Conservation (phyloP, 257 asterid genomes). For the Henckelia pumila region DNA sequence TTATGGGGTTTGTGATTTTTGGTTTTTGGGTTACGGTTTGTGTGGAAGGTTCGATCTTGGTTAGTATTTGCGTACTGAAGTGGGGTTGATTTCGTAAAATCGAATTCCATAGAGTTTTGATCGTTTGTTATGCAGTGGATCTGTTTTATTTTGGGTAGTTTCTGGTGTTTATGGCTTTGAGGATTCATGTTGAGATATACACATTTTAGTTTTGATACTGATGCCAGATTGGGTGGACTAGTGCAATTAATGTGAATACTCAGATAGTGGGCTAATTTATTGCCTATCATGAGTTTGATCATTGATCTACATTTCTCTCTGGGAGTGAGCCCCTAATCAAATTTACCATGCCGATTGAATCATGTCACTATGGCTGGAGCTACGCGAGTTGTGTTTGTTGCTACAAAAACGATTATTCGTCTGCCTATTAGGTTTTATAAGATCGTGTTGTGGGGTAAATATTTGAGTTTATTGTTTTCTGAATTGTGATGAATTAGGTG, state of each 20-base stretch:
- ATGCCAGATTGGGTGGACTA: not conserved
- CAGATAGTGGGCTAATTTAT: not conserved
- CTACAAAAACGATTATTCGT: too few species aligned
- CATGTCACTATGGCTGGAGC: too few species aligned
- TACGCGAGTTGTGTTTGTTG: too few species aligned
- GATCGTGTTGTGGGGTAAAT: slow-evolving; percentile 10
- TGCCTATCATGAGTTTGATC: slow-evolving; percentile 21
- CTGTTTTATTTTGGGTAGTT: not conserved
- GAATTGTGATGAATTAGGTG: slow-evolving; percentile 8
- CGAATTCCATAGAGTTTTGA: slow-evolving; percentile 11
- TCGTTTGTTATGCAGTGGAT: slow-evolving; percentile 15
- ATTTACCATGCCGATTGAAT: too few species aligned
- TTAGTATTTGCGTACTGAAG: not conserved
- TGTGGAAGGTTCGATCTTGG: not conserved
- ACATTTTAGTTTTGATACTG: not conserved
- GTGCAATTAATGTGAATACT: not conserved
- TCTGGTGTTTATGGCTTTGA: slow-evolving; percentile 15
- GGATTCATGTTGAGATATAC: not conserved
- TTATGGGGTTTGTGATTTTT: slow-evolving; percentile 16
- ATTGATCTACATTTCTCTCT: slow-evolving; percentile 23
- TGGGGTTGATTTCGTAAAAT: slow-evolving; percentile 3
- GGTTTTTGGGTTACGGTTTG: not conserved
- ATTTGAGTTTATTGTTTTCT: slow-evolving; percentile 1
- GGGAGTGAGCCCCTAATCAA: not conserved
- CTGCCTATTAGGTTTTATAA: too few species aligned